Conservation (phyloP, 2,329 filamentous ascomycete species). For the Penicillium vulpinum region DNA sequence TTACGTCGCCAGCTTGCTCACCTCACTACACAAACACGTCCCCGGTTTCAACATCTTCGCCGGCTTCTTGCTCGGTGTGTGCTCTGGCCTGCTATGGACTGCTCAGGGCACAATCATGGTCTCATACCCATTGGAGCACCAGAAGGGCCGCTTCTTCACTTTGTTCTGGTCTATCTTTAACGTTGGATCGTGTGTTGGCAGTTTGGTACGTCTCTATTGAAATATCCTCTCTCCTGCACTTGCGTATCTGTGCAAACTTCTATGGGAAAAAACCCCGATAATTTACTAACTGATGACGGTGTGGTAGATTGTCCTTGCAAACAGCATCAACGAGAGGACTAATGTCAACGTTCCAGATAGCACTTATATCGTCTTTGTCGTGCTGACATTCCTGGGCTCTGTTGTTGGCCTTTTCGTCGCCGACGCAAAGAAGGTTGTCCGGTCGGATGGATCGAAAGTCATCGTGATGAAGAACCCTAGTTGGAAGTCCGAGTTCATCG, state of each 20-base stretch:
- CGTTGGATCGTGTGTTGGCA: conserved; percentile 78
- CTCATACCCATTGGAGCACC: conserved; percentile 74
- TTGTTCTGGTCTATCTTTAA: conserved; percentile 96
- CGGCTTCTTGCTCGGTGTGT: conserved; percentile 48
- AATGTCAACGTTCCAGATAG: not conserved
- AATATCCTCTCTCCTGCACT: not conserved
- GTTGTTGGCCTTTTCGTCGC: not conserved
- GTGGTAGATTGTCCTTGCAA: not conserved
- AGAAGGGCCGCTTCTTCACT: conserved; percentile 82
- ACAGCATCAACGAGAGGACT: not conserved
- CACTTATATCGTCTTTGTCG: not conserved
- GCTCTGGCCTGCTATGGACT: conserved; percentile 49
- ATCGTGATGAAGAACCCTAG: not conserved
- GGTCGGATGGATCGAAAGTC: not conserved
- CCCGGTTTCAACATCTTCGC: conserved; percentile 47
- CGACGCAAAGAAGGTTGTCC: not conserved
- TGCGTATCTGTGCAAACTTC: not conserved
- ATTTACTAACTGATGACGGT: not conserved
- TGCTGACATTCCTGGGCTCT: not conserved
- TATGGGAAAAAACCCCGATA: conserved; percentile 38
- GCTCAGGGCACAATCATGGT: conserved; percentile 59
- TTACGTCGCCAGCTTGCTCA: conserved; percentile 38
- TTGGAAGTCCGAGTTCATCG: conserved; percentile 58
- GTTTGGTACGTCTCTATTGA: conserved; percentile 30
- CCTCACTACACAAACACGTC: conserved; percentile 47